Percentiles rank a stretch among this genome's conserved stretches.
Conservation (phyloP, 192 early-diverging fungal genomes). For the Nowakowskiella sp. region DNA sequence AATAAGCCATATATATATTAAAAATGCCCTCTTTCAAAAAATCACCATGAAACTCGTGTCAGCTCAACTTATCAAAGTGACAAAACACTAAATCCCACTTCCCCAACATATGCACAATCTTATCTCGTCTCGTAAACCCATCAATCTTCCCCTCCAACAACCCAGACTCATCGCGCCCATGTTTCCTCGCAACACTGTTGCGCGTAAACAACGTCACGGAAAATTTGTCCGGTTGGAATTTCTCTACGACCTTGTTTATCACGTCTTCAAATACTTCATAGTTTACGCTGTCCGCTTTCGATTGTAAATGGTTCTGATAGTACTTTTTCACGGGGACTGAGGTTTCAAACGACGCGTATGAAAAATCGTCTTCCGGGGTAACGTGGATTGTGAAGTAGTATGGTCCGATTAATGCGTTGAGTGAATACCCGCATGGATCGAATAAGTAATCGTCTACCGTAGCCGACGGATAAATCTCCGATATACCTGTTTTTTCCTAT, state of each 20-base stretch:
- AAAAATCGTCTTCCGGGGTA: conserved; percentile 94
- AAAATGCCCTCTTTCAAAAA: too few species aligned
- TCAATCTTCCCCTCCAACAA: conserved; percentile 24
- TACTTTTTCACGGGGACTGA: conserved; percentile 65
- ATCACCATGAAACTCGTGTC: too few species aligned
- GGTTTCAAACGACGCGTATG: conserved; percentile 98
- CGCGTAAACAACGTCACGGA: conserved; percentile 72
- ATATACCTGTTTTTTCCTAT: conserved; percentile 66
- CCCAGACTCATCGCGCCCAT: conserved; percentile 18
- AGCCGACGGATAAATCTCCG: conserved; percentile 70
- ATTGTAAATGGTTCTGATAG: conserved; percentile 11
- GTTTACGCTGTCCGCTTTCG: conserved; percentile 10
- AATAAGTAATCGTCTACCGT: conserved; percentile 85
- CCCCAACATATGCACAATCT: conserved; percentile 41
- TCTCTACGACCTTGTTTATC: conserved; percentile 63
- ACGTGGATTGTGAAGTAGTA: conserved; percentile 97
- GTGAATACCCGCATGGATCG: conserved; percentile 93
- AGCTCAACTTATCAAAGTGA: conserved; percentile 27
- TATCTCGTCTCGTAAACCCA: conserved; percentile 31
- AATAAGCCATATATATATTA: too few species aligned
- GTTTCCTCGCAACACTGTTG: conserved; percentile 9
- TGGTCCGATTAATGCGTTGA: conserved; percentile 78
- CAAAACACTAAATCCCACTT: conserved; percentile 46
- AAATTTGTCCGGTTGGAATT: conserved; percentile 76
- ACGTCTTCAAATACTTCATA: conserved; percentile 58